phyloP scores from a whole-genome alignment of 1,139 yeast species.

The Yamadazyma trypodendri region DNA sequence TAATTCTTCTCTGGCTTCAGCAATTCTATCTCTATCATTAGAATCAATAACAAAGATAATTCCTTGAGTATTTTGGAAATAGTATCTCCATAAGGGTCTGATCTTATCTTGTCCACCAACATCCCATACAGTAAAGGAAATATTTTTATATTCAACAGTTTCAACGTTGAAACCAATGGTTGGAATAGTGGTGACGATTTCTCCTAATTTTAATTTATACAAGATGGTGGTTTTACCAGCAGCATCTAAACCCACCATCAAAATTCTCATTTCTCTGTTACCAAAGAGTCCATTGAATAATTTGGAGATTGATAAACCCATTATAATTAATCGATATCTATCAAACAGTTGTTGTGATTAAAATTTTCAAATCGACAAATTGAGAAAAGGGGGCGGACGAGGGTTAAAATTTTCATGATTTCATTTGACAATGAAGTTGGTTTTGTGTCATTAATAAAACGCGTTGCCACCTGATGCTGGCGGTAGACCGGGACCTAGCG shows the following conservation, averaged over 20 bases:
- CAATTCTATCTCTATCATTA: slow-evolving; percentile 44
- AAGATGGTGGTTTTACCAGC: slow-evolving; percentile 46
- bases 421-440: slow-evolving; percentile 1
- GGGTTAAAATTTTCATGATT: slow-evolving; percentile 4
- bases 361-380: slow-evolving; percentile 13
- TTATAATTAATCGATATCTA: slow-evolving; percentile 8
- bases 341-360: slow-evolving; percentile 4
- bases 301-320: slow-evolving; percentile 40
- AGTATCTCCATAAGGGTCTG: slow-evolving; percentile 45
- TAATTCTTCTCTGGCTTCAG: slow-evolving; percentile 45
- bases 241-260: slow-evolving; percentile 45
- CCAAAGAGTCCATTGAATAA: slow-evolving; percentile 38
- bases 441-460: slow-evolving; percentile 5
- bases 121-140: slow-evolving; percentile 44
- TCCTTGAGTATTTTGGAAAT: slow-evolving; percentile 45
- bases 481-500: too few species aligned
- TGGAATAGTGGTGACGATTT: slow-evolving; percentile 43
- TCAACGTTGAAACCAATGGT: slow-evolving; percentile 44
- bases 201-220: slow-evolving; percentile 43
- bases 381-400: slow-evolving; percentile 14
- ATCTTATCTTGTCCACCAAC: slow-evolving; percentile 47
- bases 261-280: slow-evolving; percentile 44
- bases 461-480: not conserved
- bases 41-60: slow-evolving; percentile 43
- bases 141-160: slow-evolving; percentile 43